Evolutionary conservation across 2,329 filamentous ascomycete genomes (phyloP).

Genomic region (Drechslerella coelobrocha): DNA sequence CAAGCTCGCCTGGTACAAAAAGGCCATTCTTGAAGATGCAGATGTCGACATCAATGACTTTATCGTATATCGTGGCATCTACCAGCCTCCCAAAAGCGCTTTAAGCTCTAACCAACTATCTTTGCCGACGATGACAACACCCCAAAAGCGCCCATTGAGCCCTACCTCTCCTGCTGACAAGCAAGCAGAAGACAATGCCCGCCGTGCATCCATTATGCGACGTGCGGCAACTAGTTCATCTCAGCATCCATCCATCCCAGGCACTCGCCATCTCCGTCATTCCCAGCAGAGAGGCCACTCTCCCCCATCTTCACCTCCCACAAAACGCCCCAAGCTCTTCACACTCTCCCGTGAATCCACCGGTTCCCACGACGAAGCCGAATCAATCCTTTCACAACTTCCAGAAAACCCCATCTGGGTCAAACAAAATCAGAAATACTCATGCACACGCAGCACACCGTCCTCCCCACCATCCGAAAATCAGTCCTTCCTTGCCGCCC

Average conservation of each 20-base stretch:
- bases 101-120: slow-evolving; percentile 31
- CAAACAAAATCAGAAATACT: slow-evolving; percentile 62
- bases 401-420: slow-evolving; percentile 67
- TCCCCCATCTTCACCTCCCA: slow-evolving; percentile 50
- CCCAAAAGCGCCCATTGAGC: slow-evolving; percentile 28
- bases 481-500: slow-evolving; percentile 72
- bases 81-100: slow-evolving; percentile 31
- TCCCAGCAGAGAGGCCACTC: slow-evolving; percentile 51
- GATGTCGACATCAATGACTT: slow-evolving; percentile 64
- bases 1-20: slow-evolving; percentile 67
- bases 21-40: slow-evolving; percentile 61
- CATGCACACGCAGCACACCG: slow-evolving; percentile 80
- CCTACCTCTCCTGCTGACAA: slow-evolving; percentile 20
- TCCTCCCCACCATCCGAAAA: slow-evolving; percentile 68
- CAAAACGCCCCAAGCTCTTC: slow-evolving; percentile 58
- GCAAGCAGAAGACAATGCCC: slow-evolving; percentile 19
- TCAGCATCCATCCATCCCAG: slow-evolving; percentile 34
- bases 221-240: slow-evolving; percentile 54
- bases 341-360: slow-evolving; percentile 74
- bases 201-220: slow-evolving; percentile 55
- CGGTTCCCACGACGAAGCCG: slow-evolving; percentile 73
- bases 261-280: slow-evolving; percentile 55
- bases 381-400: slow-evolving; percentile 70
- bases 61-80: slow-evolving; percentile 64
- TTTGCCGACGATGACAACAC: slow-evolving; percentile 1